Percentiles rank a stretch among this genome's conserved stretches.
These are phyloP conservation scores for Zymoseptoria crescenta DNA, from an alignment of 2,329 filamentous ascomycete genomes.

Conservation along the genomic window DNA sequence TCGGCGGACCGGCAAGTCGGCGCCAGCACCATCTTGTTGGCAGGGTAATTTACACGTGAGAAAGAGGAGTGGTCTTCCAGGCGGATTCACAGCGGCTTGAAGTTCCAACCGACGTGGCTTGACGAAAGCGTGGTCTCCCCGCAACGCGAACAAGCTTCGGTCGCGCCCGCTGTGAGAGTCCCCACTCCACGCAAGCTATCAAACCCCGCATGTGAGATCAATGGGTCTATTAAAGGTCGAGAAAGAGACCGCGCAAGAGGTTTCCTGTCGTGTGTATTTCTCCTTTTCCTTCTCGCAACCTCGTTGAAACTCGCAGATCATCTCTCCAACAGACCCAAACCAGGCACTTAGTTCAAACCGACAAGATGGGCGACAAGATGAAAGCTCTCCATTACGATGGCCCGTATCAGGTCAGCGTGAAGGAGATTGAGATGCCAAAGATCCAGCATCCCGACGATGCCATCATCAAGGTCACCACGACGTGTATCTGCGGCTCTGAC, in stretches of 20 bases:
- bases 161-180: not conserved
- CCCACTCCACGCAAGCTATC: not conserved
- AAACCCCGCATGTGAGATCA: not conserved
- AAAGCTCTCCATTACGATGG: conserved; percentile 58
- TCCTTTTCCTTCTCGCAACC: not conserved
- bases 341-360: not conserved
- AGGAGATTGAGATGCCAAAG: conserved; percentile 51
- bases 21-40: not conserved
- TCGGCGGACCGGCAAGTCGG: not conserved
- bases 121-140: not conserved
- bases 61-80: not conserved
- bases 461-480: conserved; percentile 58
- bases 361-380: conserved; percentile 35
- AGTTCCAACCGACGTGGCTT: not conserved
- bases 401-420: conserved; percentile 51
- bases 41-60: not conserved
- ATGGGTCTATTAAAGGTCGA: not conserved
- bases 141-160: not conserved
- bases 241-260: not conserved
- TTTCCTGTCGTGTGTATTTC: not conserved
- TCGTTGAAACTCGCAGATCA: not conserved
- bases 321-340: not conserved
- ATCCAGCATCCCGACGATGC: conserved; percentile 58
- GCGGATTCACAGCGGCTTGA: not conserved
- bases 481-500: conserved; percentile 35